phyloP scores from a whole-genome alignment of 1,139 yeast species.

The Geotrichum australiense region DNA sequence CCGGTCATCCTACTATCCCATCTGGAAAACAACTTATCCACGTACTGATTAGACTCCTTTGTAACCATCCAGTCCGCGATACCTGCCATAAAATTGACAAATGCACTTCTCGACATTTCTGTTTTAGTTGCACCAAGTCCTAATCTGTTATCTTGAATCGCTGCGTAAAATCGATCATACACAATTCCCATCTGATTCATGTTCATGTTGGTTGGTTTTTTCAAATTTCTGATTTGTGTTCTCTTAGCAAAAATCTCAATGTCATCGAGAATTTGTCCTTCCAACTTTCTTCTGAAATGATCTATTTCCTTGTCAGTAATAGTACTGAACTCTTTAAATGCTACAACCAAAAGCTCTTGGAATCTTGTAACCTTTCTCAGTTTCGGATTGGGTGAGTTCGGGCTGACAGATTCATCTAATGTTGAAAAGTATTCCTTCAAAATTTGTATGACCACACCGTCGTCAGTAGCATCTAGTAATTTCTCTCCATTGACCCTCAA shows the following conservation, averaged over 20 bases:
- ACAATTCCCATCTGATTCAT: conserved; percentile 56
- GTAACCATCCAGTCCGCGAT: conserved; percentile 66
- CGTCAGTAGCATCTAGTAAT: conserved; percentile 74
- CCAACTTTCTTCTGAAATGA: conserved; percentile 62
- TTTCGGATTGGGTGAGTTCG: conserved; percentile 58
- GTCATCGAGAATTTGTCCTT: conserved; percentile 72
- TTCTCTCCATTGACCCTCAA: conserved; percentile 81
- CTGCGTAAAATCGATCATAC: conserved; percentile 79
- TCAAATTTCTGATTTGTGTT: conserved; percentile 80
- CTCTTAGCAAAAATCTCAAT: conserved; percentile 87
- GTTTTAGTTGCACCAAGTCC: conserved; percentile 53
- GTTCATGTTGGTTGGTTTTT: conserved; percentile 57
- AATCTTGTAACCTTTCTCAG: conserved; percentile 69
- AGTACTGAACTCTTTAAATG: conserved; percentile 82
- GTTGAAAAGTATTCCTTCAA: conserved; percentile 75
- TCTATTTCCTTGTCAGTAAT: conserved; percentile 69
- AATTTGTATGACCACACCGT: conserved; percentile 82
- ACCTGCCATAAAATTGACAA: conserved; percentile 66
- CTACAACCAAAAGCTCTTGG: conserved; percentile 83
- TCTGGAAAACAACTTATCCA: conserved; percentile 55
- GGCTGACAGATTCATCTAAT: conserved; percentile 75
- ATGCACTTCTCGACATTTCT: conserved; percentile 67
- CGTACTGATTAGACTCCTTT: conserved; percentile 41
- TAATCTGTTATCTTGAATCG: conserved; percentile 64
- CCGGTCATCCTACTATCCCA: conserved; percentile 60